phyloP scores from a whole-genome alignment of 139 green algal species.

The Chlamydomonas incerta region DNA sequence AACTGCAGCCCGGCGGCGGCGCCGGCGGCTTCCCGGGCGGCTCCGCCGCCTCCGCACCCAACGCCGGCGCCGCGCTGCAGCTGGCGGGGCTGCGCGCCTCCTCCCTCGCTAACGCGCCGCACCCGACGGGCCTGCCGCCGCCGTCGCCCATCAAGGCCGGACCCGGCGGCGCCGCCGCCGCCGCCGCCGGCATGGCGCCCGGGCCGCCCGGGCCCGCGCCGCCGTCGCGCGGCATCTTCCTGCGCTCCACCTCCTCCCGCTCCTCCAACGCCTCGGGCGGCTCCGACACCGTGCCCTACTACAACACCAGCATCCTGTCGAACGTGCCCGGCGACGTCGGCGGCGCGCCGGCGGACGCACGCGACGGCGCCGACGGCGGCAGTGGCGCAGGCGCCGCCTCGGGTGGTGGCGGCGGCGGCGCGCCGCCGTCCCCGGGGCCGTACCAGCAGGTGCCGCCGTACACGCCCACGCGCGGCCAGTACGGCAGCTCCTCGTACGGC shows the following conservation, averaged over 20 bases:
- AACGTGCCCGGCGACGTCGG: neutral
- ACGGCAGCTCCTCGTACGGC: too few relatives aligned
- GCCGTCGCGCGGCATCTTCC: neutral
- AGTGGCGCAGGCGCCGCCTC: too few relatives aligned
- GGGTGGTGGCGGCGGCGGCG: too few relatives aligned
- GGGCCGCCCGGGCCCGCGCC: neutral
- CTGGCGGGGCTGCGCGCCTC: neutral
- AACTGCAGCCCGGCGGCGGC: neutral
- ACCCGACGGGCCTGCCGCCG: slow-evolving; percentile 29
- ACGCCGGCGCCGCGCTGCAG: neutral
- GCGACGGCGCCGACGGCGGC: neutral
- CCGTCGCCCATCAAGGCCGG: slow-evolving; percentile 31
- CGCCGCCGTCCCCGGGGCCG: too few relatives aligned
- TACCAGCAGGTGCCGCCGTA: too few relatives aligned
- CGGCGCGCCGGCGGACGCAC: neutral
- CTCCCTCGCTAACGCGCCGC: slow-evolving; percentile 31
- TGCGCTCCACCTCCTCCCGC: slow-evolving; percentile 32
- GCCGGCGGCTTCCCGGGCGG: neutral
- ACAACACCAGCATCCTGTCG: neutral
- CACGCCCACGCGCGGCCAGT: too few relatives aligned
- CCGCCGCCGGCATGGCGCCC: neutral
- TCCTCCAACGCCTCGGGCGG: slow-evolving; percentile 26
- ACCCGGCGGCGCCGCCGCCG: too few relatives aligned
- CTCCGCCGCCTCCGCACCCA: neutral
- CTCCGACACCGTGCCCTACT: neutral